Evolutionary conservation across 768 basidiomycete species (phyloP), one percentile per base, ranked within the genome.

Genomic region (Tephrocybe sp.): DNA sequence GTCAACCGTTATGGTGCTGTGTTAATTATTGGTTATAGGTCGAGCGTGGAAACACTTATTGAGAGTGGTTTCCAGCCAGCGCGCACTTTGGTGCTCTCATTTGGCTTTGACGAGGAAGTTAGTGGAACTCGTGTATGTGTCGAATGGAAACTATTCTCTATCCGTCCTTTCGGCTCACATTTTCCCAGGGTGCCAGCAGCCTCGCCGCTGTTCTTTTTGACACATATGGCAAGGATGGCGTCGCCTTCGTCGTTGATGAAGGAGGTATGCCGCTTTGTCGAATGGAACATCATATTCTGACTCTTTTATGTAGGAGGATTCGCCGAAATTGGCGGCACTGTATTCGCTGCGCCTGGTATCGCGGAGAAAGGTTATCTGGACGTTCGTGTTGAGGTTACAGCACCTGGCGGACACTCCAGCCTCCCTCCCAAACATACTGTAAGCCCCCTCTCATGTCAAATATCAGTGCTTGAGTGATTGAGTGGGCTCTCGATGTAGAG

Each of bases 211-310:
- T 69, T 39, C 67, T 97, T 26, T 63, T 80, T 41, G 57, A 74
- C 2, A 75, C 72, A 13, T 95, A 89, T 62, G 93, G 92, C 32
- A 63, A 78, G 52, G 67, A 92, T 60, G 78, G 80, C 4, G 83
- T 92, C 62, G 82, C 88, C 0, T 75, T 96, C 62, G 65, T 97
- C 39, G 75, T 98, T 31, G 95, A 98, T 61, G 95, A 98, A 73
- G 93, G 94, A 31, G 81, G 90, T 84, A 65, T 60, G 72, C 64
- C 16, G 9, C 31, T 22, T 17, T 35, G 11, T 38, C 22, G 16
- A 16, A 33, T 39, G 16, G 7, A 30, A 11, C 16, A 16, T 35
- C 8, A 1, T 13, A 34, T 2, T 17, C 10, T 30, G 19, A 50
- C 16, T 23, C n/a, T 23, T 17, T 26, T 20, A 16, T 52, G 3